Evolutionary conservation across 305 asterid genomes (phyloP), one percentile per base, ranked within the genome.

Genomic region (Fraxinus sp.): DNA sequence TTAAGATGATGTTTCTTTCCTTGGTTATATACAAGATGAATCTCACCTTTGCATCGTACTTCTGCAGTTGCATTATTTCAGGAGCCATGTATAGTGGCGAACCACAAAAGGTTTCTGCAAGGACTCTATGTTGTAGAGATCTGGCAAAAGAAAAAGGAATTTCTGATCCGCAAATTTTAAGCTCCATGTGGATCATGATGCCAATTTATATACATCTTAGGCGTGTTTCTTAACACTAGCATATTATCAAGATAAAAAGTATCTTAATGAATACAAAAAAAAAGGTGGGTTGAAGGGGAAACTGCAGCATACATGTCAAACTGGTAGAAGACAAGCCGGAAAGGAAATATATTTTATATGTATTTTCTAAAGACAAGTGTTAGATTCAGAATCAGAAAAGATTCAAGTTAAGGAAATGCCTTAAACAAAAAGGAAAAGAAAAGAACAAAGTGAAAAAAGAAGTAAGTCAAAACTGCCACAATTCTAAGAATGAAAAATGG

Each of bases 1-100:
- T 72, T 81, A 66, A 77, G 73, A 41, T 62, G 30, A 59, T 77
- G 80, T 52, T 80, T 35, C 32, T 87, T 79, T 43, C 79, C 73
- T 39, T 57, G 75, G 75, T 76, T 68, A 68, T 33, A 59, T 71
- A 62, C 79, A 37, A 75, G 79, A 49, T 79, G 35, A 78, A 87
- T 80, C 83, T 89, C 91, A 96, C 99, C 97, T 96, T 96, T 52
- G 99, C 98, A 80, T 96, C 99, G 82, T 96, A 94, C 88, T 95
- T 94, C 86, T 92, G 95, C 78, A 82, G 90, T 89, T 89, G 98
- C 99, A 96, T 95, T 85, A 96, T 92, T 88, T 96, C 99, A 62
- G 99, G 99, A 89, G 99, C 99, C 99, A 96, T 96, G 91, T 94
- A 96, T 39, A 96, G 87, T 22, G 99, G 99, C 24, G 99, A 96